phyloP scores from a whole-genome alignment of 2,329 filamentous ascomycete species.

The Pestalotiopsis sp. region DNA sequence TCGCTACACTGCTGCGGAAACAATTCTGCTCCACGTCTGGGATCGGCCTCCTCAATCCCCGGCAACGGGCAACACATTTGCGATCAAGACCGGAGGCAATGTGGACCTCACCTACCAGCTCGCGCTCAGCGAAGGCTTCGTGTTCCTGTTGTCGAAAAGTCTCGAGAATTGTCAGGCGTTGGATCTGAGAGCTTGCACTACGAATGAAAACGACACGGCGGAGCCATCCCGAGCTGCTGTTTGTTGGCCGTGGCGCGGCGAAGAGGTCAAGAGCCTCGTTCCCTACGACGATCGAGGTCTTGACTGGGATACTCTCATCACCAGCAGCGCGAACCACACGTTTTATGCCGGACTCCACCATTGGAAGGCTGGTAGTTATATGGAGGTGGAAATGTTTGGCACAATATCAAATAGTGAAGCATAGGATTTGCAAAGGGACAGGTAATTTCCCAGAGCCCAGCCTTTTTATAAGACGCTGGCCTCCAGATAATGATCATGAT shows the following conservation, averaged over 20 bases:
- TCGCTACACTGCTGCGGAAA: background rate
- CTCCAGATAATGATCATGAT: no score
- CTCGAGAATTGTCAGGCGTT: background rate
- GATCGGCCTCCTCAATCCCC: background rate
- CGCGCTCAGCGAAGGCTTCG: background rate
- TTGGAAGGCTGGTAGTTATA: background rate
- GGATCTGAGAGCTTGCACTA: background rate
- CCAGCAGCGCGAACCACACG: background rate
- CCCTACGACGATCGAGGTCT: background rate
- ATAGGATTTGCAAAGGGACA: background rate
- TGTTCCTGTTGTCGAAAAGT: background rate
- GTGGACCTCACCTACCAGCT: background rate
- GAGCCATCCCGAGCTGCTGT: background rate
- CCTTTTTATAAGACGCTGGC: no score
- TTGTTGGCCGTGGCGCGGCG: background rate
- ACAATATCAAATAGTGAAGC: background rate
- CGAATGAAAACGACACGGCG: background rate
- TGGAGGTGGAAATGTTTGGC: background rate
- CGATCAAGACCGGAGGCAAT: background rate
- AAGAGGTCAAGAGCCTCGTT: background rate
- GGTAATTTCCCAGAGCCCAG: no score
- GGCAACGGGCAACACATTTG: background rate
- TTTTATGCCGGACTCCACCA: background rate
- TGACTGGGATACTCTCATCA: background rate
- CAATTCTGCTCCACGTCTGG: background rate